Conservation (phyloP, 305 asterid genomes). For the Caryopteris hybrid region DNA sequence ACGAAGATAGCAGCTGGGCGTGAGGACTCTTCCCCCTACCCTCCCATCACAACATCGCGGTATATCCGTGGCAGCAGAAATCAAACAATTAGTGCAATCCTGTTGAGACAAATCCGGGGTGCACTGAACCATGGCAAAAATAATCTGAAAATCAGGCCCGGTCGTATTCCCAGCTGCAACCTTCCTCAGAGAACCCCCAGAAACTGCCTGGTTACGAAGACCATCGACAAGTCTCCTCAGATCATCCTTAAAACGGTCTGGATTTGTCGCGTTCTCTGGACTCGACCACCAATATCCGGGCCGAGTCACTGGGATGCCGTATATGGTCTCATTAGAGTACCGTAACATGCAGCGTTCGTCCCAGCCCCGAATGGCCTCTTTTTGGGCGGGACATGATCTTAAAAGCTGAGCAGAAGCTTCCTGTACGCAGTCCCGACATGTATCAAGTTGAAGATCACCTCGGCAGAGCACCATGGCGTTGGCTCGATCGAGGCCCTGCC, state of each 20-base stretch:
- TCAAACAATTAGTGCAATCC: slow-evolving; percentile 24
- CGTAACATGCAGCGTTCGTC: slow-evolving; percentile 12
- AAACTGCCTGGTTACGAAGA: slow-evolving; percentile 17
- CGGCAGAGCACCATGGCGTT: slow-evolving; percentile 19
- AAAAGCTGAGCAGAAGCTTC: not conserved
- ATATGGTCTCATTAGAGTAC: no score
- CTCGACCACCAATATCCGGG: not conserved
- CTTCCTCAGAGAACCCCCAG: slow-evolving; percentile 20
- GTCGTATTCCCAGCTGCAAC: slow-evolving; percentile 17
- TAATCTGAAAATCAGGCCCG: not conserved
- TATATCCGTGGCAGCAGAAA: not conserved
- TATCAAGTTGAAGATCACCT: slow-evolving; percentile 10
- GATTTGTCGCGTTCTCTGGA: slow-evolving; percentile 7
- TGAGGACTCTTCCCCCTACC: slow-evolving; percentile 17
- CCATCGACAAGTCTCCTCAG: not conserved
- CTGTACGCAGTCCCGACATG: slow-evolving; percentile 15
- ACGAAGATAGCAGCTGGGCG: slow-evolving; percentile 30
- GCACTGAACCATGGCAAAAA: slow-evolving; percentile 31
- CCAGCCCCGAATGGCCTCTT: slow-evolving; percentile 18
- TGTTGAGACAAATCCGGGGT: slow-evolving; percentile 30
- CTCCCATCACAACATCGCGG: not conserved
- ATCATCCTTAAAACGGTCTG: not conserved
- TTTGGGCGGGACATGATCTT: slow-evolving; percentile 15
- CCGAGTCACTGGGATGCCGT: not conserved
- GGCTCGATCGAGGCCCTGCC: slow-evolving; percentile 6